Percentiles rank a stretch among this genome's conserved stretches.
Conservation (phyloP, 1,139 yeast species). For the Magnusiomyces tetraspermus region DNA sequence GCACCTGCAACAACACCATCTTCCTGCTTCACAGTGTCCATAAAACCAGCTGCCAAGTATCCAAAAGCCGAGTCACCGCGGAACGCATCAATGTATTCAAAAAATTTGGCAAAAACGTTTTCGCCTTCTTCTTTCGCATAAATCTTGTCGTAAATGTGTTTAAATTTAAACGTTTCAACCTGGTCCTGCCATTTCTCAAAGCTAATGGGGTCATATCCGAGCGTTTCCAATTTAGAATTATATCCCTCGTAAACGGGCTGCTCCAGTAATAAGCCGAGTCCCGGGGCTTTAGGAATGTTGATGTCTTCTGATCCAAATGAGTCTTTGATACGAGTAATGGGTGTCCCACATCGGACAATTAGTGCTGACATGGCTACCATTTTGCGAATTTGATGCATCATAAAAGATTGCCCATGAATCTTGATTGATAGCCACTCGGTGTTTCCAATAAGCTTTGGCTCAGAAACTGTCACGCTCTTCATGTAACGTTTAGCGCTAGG, state of each 20-base stretch:
- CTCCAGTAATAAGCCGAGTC: conserved; percentile 81
- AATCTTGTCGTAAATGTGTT: conserved; percentile 82
- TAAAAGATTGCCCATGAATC: conserved; percentile 95
- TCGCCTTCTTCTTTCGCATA: conserved; percentile 82
- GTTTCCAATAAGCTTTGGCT: conserved; percentile 84
- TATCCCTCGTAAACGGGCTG: conserved; percentile 86
- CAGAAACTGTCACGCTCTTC: conserved; percentile 71
- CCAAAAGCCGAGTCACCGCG: conserved; percentile 56
- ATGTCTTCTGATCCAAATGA: conserved; percentile 67
- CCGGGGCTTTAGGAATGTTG: conserved; percentile 96
- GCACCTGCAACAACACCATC: background rate
- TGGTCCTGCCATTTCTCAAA: conserved; percentile 58
- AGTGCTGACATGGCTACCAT: conserved; percentile 96
- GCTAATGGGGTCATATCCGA: conserved; percentile 71
- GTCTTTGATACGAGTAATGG: conserved; percentile 62
- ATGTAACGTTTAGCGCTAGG: conserved; percentile 77
- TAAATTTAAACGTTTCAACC: conserved; percentile 81
- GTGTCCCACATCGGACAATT: conserved; percentile 77
- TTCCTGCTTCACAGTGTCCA: conserved; percentile 1
- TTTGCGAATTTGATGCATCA: conserved; percentile 96
- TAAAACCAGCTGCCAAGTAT: conserved; percentile 31
- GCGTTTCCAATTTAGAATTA: conserved; percentile 58
- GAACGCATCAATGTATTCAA: conserved; percentile 77
- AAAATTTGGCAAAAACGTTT: conserved; percentile 80
- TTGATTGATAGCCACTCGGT: conserved; percentile 96